Conservation (phyloP, 1,284 basidiomycete species). For the Cyathus pygmaeus region DNA sequence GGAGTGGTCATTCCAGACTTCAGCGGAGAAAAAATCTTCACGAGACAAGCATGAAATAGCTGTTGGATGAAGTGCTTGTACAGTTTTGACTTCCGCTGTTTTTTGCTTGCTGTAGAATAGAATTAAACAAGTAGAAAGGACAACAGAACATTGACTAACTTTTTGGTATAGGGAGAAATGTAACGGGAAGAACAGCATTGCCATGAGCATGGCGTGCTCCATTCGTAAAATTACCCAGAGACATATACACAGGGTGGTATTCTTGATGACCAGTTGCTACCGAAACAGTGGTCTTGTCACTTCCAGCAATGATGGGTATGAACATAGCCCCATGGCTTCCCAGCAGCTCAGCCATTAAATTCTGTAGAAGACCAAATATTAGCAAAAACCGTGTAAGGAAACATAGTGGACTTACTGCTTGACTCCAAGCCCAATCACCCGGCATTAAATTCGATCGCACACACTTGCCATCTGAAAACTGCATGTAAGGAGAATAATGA, state of each 20-base stretch:
- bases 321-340: background rate
- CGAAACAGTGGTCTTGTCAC: constrained; percentile 21
- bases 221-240: constrained; percentile 22
- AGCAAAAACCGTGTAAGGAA: background rate
- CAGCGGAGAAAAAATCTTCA: constrained; percentile 24
- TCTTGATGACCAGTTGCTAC: constrained; percentile 29
- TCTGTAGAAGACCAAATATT: background rate
- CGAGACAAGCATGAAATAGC: constrained; percentile 36
- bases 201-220: constrained; percentile 28
- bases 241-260: constrained; percentile 30
- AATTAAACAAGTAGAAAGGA: constrained; percentile 2
- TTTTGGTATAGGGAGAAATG: constrained; percentile 46
- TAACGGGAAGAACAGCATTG: constrained; percentile 30
- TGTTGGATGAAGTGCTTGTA: constrained; percentile 37
- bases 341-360: background rate
- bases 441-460: constrained; percentile 11
- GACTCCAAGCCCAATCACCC: constrained; percentile 8
- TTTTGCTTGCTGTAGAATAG: constrained; percentile 10
- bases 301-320: background rate
- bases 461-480: constrained; percentile 2
- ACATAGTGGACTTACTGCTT: constrained; percentile 7
- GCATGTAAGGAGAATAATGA: constrained; percentile 1
- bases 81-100: constrained; percentile 11
- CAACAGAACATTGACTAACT: constrained; percentile 23
- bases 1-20: constrained; percentile 35